phyloP scores from a whole-genome alignment of 1,284 basidiomycete genomes.

The Ustilago tritici region DNA sequence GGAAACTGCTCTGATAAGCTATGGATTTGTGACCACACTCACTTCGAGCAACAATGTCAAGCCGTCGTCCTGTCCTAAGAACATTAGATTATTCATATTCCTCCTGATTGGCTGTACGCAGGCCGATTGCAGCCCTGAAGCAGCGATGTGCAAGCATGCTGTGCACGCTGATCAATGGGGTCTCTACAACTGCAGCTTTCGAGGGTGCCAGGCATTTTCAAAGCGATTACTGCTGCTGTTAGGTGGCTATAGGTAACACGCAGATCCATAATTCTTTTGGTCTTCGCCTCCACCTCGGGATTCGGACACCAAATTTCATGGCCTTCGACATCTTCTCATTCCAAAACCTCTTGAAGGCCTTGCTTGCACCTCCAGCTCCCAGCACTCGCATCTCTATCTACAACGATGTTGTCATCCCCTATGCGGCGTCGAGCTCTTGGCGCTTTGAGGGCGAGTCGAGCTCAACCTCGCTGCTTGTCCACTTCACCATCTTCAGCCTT shows the following conservation, averaged over 20 bases:
- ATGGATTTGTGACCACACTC: background rate
- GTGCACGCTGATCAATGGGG: background rate
- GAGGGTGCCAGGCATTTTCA: background rate
- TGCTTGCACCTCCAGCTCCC: background rate
- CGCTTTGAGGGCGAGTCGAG: background rate
- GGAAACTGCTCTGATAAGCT: background rate
- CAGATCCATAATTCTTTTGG: background rate
- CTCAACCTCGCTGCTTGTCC: conserved; percentile 3
- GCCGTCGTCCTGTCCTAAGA: too few relatives aligned
- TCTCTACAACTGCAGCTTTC: background rate
- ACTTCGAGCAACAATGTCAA: too few relatives aligned
- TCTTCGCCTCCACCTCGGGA: conserved; percentile 25
- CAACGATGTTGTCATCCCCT: background rate
- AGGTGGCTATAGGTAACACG: background rate
- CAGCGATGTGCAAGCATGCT: background rate
- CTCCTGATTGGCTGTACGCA: background rate
- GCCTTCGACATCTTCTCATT: conserved; percentile 8
- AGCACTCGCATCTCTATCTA: background rate
- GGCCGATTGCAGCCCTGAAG: background rate
- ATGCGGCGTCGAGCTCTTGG: background rate
- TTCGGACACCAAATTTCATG: conserved; percentile 12
- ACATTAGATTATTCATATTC: too few relatives aligned
- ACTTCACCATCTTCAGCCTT: conserved; percentile 5
- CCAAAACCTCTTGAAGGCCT: background rate
- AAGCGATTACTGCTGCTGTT: background rate